Percentiles rank a stretch among this genome's conserved stretches.
These are phyloP conservation scores for Claviceps sp. DNA, from an alignment of 2,329 filamentous ascomycete genomes.

Conservation along the genomic window DNA sequence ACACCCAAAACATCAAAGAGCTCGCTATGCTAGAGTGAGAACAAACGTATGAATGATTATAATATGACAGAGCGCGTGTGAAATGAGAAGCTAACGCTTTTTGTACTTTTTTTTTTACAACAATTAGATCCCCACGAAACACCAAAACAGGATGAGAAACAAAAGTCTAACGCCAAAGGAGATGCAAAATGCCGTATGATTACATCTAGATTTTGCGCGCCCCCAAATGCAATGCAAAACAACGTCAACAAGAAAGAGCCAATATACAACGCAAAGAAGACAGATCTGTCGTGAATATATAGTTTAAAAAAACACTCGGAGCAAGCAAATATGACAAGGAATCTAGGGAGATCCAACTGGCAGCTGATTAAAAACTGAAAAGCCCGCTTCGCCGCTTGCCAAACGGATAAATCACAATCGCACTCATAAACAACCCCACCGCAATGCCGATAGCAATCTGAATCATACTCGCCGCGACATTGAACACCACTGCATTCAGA, in stretches of 20 bases:
- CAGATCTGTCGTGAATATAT: too few relatives aligned
- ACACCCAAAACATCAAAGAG: not conserved
- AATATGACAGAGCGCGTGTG: too few relatives aligned
- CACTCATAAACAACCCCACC: constrained; percentile 35
- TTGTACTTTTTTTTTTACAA: not conserved
- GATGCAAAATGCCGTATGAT: too few relatives aligned
- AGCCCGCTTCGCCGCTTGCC: constrained; percentile 36
- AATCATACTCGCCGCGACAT: constrained; percentile 36
- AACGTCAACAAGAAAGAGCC: too few relatives aligned
- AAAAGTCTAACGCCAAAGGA: too few relatives aligned
- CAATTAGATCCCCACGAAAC: too few relatives aligned
- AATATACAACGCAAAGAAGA: too few relatives aligned
- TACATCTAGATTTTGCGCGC: too few relatives aligned
- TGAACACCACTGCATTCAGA: constrained; percentile 27
- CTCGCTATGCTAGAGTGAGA: not conserved
- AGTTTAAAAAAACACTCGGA: too few relatives aligned
- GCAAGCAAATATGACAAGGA: not conserved
- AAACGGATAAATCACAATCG: constrained; percentile 34
- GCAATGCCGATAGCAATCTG: constrained; percentile 40
- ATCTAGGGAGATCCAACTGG: too few relatives aligned
- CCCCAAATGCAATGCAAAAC: too few relatives aligned
- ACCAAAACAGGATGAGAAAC: too few relatives aligned
- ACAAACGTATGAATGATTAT: not conserved
- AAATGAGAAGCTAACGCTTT: not conserved
- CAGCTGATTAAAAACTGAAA: constrained; percentile 28